phyloP scores from a whole-genome alignment of 2,329 filamentous ascomycete genomes.

The Hypocreales sp. region DNA sequence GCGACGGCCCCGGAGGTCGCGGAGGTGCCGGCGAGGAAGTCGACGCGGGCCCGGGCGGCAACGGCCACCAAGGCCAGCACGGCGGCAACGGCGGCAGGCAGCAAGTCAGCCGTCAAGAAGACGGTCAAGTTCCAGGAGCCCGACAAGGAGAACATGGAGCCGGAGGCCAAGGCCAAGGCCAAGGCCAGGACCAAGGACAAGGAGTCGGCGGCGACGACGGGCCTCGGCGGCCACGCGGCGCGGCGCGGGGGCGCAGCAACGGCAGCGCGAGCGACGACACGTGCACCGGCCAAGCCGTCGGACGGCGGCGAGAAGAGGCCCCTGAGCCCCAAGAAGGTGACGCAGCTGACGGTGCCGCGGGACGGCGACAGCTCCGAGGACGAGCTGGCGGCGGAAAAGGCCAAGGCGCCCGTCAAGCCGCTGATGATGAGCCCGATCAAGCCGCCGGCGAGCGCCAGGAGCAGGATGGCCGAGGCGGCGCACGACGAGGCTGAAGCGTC shows the following conservation, averaged over 20 bases:
- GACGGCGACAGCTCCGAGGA: slow-evolving; percentile 38
- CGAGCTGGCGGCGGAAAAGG: slow-evolving; percentile 36
- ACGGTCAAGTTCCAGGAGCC: slow-evolving; percentile 48
- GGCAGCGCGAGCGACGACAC: slow-evolving; percentile 16
- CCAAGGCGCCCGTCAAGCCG: slow-evolving; percentile 30
- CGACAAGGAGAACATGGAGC: slow-evolving; percentile 47
- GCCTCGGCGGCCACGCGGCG: slow-evolving; percentile 26
- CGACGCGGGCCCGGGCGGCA: slow-evolving; percentile 11
- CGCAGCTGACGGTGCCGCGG: slow-evolving; percentile 33
- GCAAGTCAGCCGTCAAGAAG: slow-evolving; percentile 40
- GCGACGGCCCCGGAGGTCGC: slow-evolving; percentile 9
- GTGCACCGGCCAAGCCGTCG: slow-evolving; percentile 17
- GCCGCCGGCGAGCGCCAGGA: slow-evolving; percentile 14
- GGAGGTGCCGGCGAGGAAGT: slow-evolving; percentile 14
- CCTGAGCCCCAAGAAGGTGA: slow-evolving; percentile 50
- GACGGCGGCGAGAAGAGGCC: slow-evolving; percentile 25
- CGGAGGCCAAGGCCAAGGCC: slow-evolving; percentile 16
- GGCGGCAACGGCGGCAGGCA: slow-evolving; percentile 13
- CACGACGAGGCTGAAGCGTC: slow-evolving; percentile 3
- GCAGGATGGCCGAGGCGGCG: slow-evolving; percentile 4
- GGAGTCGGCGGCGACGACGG: slow-evolving; percentile 14
- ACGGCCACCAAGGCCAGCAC: slow-evolving; percentile 15
- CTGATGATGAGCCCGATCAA: slow-evolving; percentile 42
- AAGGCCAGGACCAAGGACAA: too few relatives aligned
- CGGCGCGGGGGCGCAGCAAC: slow-evolving; percentile 19